These are phyloP conservation scores for Dendrobium catenatum DNA, from an alignment of 106 monocot species.

Conservation along the genomic window DNA sequence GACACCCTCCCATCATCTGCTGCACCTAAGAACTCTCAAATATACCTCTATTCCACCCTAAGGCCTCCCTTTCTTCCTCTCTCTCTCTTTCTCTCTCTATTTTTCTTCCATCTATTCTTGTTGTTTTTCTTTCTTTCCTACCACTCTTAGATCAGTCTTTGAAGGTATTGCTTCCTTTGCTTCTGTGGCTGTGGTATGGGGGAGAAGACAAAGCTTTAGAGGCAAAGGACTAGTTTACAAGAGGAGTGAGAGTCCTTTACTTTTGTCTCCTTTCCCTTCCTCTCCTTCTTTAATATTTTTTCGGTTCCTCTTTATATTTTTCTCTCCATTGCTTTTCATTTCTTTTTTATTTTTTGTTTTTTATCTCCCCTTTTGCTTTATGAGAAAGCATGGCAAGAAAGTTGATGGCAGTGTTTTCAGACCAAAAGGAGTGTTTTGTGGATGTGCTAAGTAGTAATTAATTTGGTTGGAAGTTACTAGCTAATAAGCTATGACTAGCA, in stretches of 20 bases:
- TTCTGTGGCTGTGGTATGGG: slow-evolving; percentile 14
- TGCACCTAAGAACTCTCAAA: slow-evolving; percentile 42
- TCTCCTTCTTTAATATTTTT: slow-evolving; percentile 7
- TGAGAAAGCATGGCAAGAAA: slow-evolving; percentile 25
- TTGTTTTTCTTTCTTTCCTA: not conserved
- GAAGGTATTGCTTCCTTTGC: slow-evolving; percentile 5
- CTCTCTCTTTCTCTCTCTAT: not conserved
- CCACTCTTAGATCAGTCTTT: not conserved
- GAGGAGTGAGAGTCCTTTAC: slow-evolving; percentile 4
- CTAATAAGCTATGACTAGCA: not conserved
- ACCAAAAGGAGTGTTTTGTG: not conserved
- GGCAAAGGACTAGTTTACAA: slow-evolving; percentile 5
- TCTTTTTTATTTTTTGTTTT: slow-evolving; percentile 13
- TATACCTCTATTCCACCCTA: slow-evolving; percentile 36
- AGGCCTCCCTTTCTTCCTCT: too few relatives aligned
- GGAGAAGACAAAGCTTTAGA: slow-evolving; percentile 3
- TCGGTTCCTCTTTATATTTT: slow-evolving; percentile 19
- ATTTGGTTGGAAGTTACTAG: not conserved
- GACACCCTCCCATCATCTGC: slow-evolving; percentile 49
- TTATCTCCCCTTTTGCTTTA: slow-evolving; percentile 30
- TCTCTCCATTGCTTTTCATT: slow-evolving; percentile 11
- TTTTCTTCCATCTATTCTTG: not conserved
- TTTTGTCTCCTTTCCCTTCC: slow-evolving; percentile 3
- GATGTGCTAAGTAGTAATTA: not conserved
- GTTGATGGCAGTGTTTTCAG: slow-evolving; percentile 14